Evolutionary conservation across 2,329 filamentous ascomycete genomes (phyloP).

Genomic region (Colletotrichum truncatum): DNA sequence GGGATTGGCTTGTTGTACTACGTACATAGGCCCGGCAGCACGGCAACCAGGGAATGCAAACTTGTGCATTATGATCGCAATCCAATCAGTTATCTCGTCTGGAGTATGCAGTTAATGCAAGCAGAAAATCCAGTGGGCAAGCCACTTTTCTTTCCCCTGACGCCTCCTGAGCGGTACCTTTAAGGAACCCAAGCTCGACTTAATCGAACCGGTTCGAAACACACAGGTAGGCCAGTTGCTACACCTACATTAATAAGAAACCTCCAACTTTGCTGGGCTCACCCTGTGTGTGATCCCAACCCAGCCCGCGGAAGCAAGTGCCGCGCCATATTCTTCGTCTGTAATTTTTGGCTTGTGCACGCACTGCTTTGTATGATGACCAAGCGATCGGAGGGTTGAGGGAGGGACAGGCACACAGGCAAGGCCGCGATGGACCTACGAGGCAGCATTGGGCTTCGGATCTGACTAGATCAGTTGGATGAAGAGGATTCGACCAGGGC

Average conservation of each 20-base stretch:
- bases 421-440: background rate
- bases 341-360: constrained; percentile 2
- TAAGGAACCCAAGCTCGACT: no score
- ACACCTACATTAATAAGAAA: background rate
- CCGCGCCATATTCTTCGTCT: constrained; percentile 1
- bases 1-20: background rate
- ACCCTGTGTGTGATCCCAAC: background rate
- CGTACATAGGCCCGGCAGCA: background rate
- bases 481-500: background rate
- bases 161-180: no score
- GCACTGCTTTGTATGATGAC: constrained; percentile 27
- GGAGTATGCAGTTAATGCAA: no score
- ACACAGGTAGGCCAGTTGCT: background rate
- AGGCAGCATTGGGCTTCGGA: constrained; percentile 3
- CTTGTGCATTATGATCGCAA: background rate
- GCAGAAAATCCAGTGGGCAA: no score
- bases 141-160: no score
- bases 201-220: background rate
- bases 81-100: no score
- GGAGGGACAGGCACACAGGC: no score
- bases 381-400: constrained; percentile 11
- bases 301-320: background rate
- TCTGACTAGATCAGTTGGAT: background rate
- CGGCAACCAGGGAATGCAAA: background rate
- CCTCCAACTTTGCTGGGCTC: background rate